Conservation (phyloP, 2,329 filamentous ascomycete genomes). For the Alternaria sp. region DNA sequence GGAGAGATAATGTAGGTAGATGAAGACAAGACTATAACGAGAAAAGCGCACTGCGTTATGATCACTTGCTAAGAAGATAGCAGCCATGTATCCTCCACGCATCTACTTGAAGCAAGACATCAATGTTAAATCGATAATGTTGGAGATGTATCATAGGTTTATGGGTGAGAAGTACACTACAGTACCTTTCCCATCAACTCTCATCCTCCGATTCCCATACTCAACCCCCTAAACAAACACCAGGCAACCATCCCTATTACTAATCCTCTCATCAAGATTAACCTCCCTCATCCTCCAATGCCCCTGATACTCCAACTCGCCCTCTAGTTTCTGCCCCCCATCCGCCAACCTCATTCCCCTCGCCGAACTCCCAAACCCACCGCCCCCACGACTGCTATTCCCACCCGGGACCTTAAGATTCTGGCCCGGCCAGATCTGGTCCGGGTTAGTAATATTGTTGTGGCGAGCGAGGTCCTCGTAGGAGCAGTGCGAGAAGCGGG, state of each 20-base stretch:
- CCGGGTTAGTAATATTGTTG: conserved; percentile 34
- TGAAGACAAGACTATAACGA: too few species aligned
- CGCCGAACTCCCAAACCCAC: conserved; percentile 27
- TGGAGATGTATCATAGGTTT: neutral
- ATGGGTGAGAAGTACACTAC: neutral
- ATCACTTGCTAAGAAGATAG: too few species aligned
- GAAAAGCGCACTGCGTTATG: neutral
- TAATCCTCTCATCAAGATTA: conserved; percentile 34
- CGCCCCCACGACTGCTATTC: conserved; percentile 15
- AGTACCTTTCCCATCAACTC: neutral
- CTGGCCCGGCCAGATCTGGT: conserved; percentile 39
- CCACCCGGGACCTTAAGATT: conserved; percentile 31
- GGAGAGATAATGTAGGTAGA: neutral
- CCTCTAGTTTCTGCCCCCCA: conserved; percentile 32
- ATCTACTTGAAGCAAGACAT: too few species aligned
- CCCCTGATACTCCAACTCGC: conserved; percentile 23
- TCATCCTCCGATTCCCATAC: neutral
- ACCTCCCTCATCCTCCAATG: conserved; percentile 28
- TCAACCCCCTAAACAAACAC: conserved; percentile 21
- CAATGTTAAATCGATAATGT: neutral
- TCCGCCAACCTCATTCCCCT: conserved; percentile 27
- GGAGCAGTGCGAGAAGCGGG: conserved; percentile 29
- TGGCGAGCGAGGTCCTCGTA: conserved; percentile 34
- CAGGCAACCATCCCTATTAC: conserved; percentile 30
- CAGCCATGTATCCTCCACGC: too few species aligned